Conservation (phyloP, 768 basidiomycete species). For the Psilocybe subaeruginosa region DNA sequence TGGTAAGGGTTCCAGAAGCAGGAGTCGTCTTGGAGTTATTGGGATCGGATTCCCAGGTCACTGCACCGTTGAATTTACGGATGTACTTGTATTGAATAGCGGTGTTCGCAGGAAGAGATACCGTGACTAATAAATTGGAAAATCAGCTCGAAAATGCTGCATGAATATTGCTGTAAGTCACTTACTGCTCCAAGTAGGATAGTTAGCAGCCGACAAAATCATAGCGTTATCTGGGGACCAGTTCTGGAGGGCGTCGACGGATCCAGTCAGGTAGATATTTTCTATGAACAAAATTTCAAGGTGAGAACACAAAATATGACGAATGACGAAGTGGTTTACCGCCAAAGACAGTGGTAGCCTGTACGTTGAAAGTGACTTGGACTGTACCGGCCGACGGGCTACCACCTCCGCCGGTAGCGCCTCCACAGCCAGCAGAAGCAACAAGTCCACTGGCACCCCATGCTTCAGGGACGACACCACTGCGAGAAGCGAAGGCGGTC, state of each 20-base stretch:
- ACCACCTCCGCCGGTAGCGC: slow-evolving; percentile 30
- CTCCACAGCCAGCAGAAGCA: slow-evolving; percentile 44
- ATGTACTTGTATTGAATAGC: slow-evolving; percentile 75
- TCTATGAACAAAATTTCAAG: slow-evolving; percentile 40
- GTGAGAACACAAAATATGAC: not conserved
- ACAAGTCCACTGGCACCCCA: slow-evolving; percentile 70
- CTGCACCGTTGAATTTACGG: slow-evolving; percentile 52
- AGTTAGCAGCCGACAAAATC: slow-evolving; percentile 52
- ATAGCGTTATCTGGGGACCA: slow-evolving; percentile 67
- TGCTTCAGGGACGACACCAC: slow-evolving; percentile 46
- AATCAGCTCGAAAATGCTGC: not conserved
- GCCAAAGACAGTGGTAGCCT: slow-evolving; percentile 58
- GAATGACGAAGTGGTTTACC: slow-evolving; percentile 37
- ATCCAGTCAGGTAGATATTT: slow-evolving; percentile 70
- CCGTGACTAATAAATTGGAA: slow-evolving; percentile 46
- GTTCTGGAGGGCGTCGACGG: slow-evolving; percentile 51
- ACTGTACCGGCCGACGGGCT: slow-evolving; percentile 16
- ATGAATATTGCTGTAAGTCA: slow-evolving; percentile 4
- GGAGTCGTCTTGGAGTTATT: slow-evolving; percentile 59
- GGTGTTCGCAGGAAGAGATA: slow-evolving; percentile 59
- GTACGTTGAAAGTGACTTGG: slow-evolving; percentile 63
- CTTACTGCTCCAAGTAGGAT: slow-evolving; percentile 75
- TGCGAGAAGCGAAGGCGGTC: slow-evolving; percentile 62
- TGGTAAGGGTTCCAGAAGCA: slow-evolving; percentile 38
- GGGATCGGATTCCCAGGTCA: slow-evolving; percentile 79